phyloP scores from a whole-genome alignment of 2,329 filamentous ascomycete species.

The Gremmenia infestans region DNA sequence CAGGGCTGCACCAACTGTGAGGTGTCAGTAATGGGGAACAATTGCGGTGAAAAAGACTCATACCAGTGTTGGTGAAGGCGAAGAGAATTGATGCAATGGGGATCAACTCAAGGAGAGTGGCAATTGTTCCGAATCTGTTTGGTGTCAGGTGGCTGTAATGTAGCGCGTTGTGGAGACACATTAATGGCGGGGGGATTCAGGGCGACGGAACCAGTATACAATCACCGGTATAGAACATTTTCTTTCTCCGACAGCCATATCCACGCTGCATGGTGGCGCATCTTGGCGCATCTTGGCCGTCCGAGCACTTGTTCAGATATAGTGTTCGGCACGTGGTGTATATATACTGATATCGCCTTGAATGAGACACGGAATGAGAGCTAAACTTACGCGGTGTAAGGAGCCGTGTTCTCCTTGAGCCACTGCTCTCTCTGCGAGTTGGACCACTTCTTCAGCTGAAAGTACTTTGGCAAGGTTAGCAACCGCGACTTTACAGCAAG shows the following conservation, averaged over 20 bases:
- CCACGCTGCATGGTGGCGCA: too few species aligned
- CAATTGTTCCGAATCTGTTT: constrained; percentile 66
- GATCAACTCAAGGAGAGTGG: constrained; percentile 78
- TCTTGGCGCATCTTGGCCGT: too few species aligned
- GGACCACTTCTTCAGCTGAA: constrained; percentile 84
- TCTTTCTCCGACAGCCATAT: too few species aligned
- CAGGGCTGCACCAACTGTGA: background rate
- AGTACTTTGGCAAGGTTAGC: constrained; percentile 56
- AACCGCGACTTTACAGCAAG: background rate
- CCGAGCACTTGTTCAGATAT: too few species aligned
- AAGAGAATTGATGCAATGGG: constrained; percentile 80
- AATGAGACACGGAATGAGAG: background rate
- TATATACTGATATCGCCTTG: background rate
- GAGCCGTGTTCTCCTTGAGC: constrained; percentile 63
- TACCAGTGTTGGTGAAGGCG: constrained; percentile 79
- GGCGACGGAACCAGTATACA: background rate
- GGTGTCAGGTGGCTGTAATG: background rate
- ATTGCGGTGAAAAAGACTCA: constrained; percentile 14
- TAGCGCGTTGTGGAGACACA: background rate
- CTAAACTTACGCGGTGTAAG: constrained; percentile 70
- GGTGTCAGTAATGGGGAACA: constrained; percentile 1
- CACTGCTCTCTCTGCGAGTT: constrained; percentile 59
- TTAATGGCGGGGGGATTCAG: too few species aligned
- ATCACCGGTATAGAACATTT: background rate
- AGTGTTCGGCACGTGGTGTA: background rate